A percentile compares a stretch with the other conserved stretches of the same genome.
These are phyloP conservation scores for Atkinsonella hypoxylon DNA, from an alignment of 2,329 filamentous ascomycete genomes.

Conservation along the genomic window DNA sequence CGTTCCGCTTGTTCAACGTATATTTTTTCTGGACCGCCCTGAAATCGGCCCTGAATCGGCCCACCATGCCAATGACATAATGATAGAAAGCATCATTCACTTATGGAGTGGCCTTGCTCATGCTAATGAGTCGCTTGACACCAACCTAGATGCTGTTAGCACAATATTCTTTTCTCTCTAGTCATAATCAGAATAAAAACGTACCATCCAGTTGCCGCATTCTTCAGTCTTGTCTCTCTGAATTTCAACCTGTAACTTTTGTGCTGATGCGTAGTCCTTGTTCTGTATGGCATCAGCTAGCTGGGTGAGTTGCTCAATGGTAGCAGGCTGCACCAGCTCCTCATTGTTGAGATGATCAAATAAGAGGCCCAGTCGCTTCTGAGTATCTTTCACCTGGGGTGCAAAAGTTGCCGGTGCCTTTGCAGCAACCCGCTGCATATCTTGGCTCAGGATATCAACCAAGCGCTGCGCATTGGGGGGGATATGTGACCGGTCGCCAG, in stretches of 20 bases:
- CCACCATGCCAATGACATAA: background rate
- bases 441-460: slow-evolving; percentile 66
- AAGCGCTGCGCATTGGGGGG: slow-evolving; percentile 63
- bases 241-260: slow-evolving; percentile 60
- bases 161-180: background rate
- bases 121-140: slow-evolving; percentile 64
- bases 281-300: slow-evolving; percentile 54
- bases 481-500: slow-evolving; percentile 85
- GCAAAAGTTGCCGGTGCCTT: slow-evolving; percentile 81
- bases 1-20: background rate
- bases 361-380: slow-evolving; percentile 84
- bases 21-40: background rate
- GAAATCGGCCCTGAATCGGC: too few relatives aligned
- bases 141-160: slow-evolving; percentile 49
- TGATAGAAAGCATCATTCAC: background rate
- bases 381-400: slow-evolving; percentile 82
- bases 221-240: slow-evolving; percentile 67
- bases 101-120: slow-evolving; percentile 64
- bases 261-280: slow-evolving; percentile 57
- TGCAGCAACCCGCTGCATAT: slow-evolving; percentile 80
- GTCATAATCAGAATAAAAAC: slow-evolving; percentile 14
- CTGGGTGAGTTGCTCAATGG: slow-evolving; percentile 52
- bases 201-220: slow-evolving; percentile 80
- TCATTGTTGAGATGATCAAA: slow-evolving; percentile 97
- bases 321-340: slow-evolving; percentile 73